Percentiles rank a stretch among this genome's conserved stretches.
Conservation (phyloP, 2,329 filamentous ascomycete species). For the Phyllosticta paracitricarpa region DNA sequence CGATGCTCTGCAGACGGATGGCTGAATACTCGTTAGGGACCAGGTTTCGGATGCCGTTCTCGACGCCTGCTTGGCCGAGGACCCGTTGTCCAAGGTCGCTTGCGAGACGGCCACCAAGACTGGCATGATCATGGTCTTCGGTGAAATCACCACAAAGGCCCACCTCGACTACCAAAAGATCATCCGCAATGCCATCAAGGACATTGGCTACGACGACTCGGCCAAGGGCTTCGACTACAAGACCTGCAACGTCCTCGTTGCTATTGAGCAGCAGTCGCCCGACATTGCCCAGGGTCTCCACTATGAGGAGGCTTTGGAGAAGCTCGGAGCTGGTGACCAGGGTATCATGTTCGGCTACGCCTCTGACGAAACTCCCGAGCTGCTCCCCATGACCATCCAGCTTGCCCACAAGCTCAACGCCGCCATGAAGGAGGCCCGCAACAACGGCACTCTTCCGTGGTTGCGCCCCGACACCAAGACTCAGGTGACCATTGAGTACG, state of each 20-base stretch:
- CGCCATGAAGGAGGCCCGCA: constrained; percentile 83
- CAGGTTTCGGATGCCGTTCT: constrained; percentile 98
- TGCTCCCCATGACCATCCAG: constrained; percentile 86
- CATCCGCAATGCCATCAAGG: constrained; percentile 89
- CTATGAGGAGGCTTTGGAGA: constrained; percentile 94
- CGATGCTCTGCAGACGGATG: neutral
- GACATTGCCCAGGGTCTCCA: constrained; percentile 99
- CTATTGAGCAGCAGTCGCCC: constrained; percentile 97
- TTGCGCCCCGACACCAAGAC: constrained; percentile 99
- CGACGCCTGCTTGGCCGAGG: constrained; percentile 90
- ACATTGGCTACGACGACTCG: constrained; percentile 96
- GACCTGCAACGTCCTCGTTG: constrained; percentile 96
- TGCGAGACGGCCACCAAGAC: constrained; percentile 99
- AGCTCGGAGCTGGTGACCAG: constrained; percentile 97
- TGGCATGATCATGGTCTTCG: constrained; percentile 82
- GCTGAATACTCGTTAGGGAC: constrained; percentile 44
- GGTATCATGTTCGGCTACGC: constrained; percentile 99
- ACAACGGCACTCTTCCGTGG: constrained; percentile 82
- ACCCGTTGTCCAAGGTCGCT: constrained; percentile 95
- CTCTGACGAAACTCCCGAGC: constrained; percentile 96
- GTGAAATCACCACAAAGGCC: constrained; percentile 94
- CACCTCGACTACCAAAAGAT: constrained; percentile 96
- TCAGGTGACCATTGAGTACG: constrained; percentile 98
- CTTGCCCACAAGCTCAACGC: constrained; percentile 96
- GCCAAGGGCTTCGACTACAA: constrained; percentile 99